Percentiles rank a stretch among this genome's conserved stretches.
phyloP scores from a whole-genome alignment of 495 filamentous ascomycete genomes.

The Hyphodiscus hymeniophilus region DNA sequence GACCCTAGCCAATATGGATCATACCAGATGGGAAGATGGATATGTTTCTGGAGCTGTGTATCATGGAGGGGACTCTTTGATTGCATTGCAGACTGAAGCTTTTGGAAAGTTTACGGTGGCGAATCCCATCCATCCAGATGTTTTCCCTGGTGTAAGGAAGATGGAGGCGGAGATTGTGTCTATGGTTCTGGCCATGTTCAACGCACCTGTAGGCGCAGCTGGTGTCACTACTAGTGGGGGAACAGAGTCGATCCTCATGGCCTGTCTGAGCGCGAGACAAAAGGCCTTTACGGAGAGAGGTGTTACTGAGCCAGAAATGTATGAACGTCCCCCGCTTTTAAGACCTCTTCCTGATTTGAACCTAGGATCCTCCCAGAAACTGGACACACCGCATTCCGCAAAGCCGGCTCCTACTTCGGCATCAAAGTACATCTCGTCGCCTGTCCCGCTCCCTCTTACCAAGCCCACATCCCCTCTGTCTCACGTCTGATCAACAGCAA shows the following conservation, averaged over 20 bases:
- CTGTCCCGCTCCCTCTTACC: constrained; percentile 77
- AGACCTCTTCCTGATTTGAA: constrained; percentile 18
- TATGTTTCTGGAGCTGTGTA: constrained; percentile 93
- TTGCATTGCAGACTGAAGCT: constrained; percentile 82
- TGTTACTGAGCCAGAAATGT: constrained; percentile 94
- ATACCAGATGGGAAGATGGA: constrained; percentile 95
- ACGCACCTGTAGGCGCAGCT: constrained; percentile 73
- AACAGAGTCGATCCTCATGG: constrained; percentile 95
- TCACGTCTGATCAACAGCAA: constrained; percentile 88
- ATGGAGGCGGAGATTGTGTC: constrained; percentile 99
- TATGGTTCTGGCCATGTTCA: constrained; percentile 90
- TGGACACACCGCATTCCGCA: constrained; percentile 91
- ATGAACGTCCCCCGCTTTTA: constrained; percentile 5
- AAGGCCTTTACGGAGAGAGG: constrained; percentile 80
- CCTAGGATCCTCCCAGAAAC: constrained; percentile 86
- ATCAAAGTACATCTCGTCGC: constrained; percentile 89
- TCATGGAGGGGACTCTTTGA: constrained; percentile 78
- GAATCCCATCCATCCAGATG: constrained; percentile 99
- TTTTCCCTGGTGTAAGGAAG: constrained; percentile 95
- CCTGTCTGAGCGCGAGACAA: constrained; percentile 77
- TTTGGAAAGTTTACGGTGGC: constrained; percentile 88
- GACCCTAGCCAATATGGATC: constrained; percentile 74
- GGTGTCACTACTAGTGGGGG: constrained; percentile 90
- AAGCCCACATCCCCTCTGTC: constrained; percentile 69
- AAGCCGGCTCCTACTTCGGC: constrained; percentile 89